Evolutionary conservation across 2,329 filamentous ascomycete species (phyloP), one percentile per base, ranked within the genome.

Genomic region (Xylariaceae sp.): DNA sequence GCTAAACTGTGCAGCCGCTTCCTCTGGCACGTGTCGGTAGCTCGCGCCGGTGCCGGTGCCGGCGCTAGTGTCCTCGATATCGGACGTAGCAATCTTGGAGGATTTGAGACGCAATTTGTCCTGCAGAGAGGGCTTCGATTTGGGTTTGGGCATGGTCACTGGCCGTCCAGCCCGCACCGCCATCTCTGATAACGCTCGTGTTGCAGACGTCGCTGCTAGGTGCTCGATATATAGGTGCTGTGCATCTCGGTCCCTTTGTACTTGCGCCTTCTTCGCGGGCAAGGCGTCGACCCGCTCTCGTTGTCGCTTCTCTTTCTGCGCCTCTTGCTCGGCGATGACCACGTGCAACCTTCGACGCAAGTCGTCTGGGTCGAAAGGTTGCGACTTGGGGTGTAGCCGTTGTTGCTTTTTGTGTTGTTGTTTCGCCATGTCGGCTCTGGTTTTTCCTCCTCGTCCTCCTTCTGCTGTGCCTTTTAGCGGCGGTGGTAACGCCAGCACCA

Each of bases 1-100:
- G 8, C 78, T 73, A 65, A 86, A 87, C 55, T 85, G 82, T 11
- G 76, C 67, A 1, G 83, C 83, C 0, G 84, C 84, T 31, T 81
- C 76, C 49, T 76, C 75, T 12, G 84, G 84, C 2, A 85, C 71
- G 63, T 86, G 80, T 31, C 74, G 80, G 61, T 84, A 80, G 12
- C 23, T 40, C 1, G 31, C 28, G 12, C 21, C 34, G 41, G 58
- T 31, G 34, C 60, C 56, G 23, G 28, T 9, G 17, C 17, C 21
- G 19, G 2, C 14, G 23, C 17, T 39, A 19, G 34, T 31, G 16
- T 31, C 17, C 21, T 39, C 31, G 24, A 26, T 43, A 8, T 40
- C 39, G 16, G 43, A 34, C 8, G 49, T 9, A 4, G 33, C 34
- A 4, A 24, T 8, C 16, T 48, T 45, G 7, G 63, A 65, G 4